Base-by-base conservation (phyloP, 208 protist species). In the Trypanosoma platydactyli region DNA sequence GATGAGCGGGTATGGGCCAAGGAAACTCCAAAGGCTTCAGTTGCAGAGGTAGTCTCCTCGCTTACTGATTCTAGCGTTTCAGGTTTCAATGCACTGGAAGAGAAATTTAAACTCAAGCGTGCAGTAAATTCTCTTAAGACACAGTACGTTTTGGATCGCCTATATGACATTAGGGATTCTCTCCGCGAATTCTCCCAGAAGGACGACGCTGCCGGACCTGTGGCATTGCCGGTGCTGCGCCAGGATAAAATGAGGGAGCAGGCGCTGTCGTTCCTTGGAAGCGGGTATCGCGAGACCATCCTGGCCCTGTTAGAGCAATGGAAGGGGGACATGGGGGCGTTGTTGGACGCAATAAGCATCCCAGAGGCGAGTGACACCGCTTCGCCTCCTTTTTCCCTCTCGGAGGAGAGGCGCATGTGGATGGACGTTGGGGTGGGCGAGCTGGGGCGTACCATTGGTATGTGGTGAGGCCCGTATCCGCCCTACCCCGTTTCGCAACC, bases 161-260 rank as follows among this genome's bases (percentile, higher is more conserved):
- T 86, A 11, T 86, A 73, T 61, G 80, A 86, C 58, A 38, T 53
- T 0, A 63, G 76, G 12, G 53, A 73, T 41, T 35, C 48, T 22
- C 49, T 78, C 30, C 59, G 71, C 27, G 55, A 61, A 18, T 52
- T 50, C 24, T 48, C 73, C 35, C 44, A 72, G 30, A 20, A 30
- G 20, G 4, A 18, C 7, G 38, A 42, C 41, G 46, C 58, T 13
- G 25, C 20, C 11, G 20, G 12, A 9, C 18, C 5, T 60, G 30
- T 24, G 13, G 5, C 27, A 45, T 29, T 24, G 24, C 16, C 18
- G 7, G 25, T 63, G 12, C 25, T 65, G 15, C 22, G 6, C 40
- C 13, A 49, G 3, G 67, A 65, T 66, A 57, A 55, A 22, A 30
- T 72, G 11, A 0, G 64, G 24, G 9, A 55, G 40, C 9, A 24